These are phyloP conservation scores for Sugiyamaella smithiae DNA, from an alignment of 805 yeast species.

Conservation along the genomic window DNA sequence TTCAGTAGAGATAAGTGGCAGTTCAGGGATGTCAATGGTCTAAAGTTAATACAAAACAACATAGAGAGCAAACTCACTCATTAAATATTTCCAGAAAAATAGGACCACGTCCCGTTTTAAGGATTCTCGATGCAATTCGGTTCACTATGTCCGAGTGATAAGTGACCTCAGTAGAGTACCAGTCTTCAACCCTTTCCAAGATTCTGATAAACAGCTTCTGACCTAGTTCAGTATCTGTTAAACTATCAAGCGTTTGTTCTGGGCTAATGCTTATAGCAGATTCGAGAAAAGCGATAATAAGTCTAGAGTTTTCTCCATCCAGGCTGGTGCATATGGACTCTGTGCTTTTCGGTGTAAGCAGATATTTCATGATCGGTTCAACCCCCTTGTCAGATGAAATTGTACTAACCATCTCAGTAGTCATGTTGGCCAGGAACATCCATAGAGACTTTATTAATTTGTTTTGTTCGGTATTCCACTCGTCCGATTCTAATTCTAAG, in stretches of 20 bases:
- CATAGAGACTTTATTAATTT: constrained; percentile 8
- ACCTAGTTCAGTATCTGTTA: constrained; percentile 8
- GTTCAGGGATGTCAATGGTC: background rate
- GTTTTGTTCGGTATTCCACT: constrained; percentile 4
- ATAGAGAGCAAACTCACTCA: constrained; percentile 5
- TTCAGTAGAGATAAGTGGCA: constrained; percentile 19
- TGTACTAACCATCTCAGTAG: constrained; percentile 3
- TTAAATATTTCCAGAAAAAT: background rate
- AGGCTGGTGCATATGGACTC: background rate
- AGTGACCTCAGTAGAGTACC: constrained; percentile 15
- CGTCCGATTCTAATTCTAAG: background rate
- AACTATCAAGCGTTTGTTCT: background rate
- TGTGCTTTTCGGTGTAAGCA: background rate
- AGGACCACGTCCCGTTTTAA: constrained; percentile 1
- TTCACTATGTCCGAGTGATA: background rate
- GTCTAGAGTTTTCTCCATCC: background rate
- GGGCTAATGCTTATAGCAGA: background rate
- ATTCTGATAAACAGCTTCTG: constrained; percentile 2
- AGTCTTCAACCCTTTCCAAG: constrained; percentile 6
- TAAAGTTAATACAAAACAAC: background rate
- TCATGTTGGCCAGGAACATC: constrained; percentile 16
- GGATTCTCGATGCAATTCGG: constrained; percentile 2
- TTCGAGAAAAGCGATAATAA: background rate
- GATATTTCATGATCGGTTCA: background rate
- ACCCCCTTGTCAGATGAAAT: too few relatives aligned